Base-by-base conservation (phyloP, 129 eudicot genomes). In the Deinandra increscens region DNA sequence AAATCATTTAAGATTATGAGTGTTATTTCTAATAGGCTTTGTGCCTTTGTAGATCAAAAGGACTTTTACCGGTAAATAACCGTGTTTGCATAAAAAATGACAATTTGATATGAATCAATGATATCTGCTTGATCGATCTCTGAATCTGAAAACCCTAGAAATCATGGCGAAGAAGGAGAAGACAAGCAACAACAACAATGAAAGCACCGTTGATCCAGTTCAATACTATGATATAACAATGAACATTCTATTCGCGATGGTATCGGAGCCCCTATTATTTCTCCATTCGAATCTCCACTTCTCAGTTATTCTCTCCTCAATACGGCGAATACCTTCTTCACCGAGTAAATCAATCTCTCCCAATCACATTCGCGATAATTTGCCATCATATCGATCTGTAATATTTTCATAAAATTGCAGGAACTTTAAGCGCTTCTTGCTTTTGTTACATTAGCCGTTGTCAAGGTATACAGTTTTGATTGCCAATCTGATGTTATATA, bases 371-470 rank as follows among this genome's bases (percentile, higher is more conserved):
- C 53, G 3, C 11, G 14, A 22, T 64, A 11, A 19, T 51, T 33
- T 31, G n/a, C 1, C 39, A 0, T 8, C 22, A 7, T 11, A 17
- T 56, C 38, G 53, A 55, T 70, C 37, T 54, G 73, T 60, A 2
- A 50, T 13, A 68, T 22, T 23, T 73, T 56, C 13, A n/a, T 67
- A 59, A 59, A 14, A 6, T 70, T 68, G 29, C 69, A 93, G 95
- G 98, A 93, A 61, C 75, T 93, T 81, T 95, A 89, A 76, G 95
- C 88, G 0, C 26, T 89, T 50, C 77, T 93, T 54, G 89, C 98
- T 2, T 93, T 81, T 70, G 68, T 78, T 8, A 79, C 91, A 14
- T 68, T 93, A 11, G 80, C 81, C 29, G 76, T 60, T 75, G 86
- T 93, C 19, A 89, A 93, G 99, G 97, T 92, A 80, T 55, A 11